Base-by-base conservation (phyloP, 352 stramenopile species). In the Peronosclerospora sorghi region DNA sequence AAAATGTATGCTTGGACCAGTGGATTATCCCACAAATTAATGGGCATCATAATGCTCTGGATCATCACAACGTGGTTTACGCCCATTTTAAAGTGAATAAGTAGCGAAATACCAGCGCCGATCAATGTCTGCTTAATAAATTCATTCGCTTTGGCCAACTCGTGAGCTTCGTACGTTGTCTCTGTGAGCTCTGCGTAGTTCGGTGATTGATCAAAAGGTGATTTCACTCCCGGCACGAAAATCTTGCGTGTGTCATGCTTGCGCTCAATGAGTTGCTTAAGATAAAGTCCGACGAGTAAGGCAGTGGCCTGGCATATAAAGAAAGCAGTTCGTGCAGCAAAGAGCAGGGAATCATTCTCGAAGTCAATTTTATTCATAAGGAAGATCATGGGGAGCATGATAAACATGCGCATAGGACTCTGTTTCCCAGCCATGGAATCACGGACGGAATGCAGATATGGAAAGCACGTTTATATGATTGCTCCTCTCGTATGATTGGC, bases 21-120 rank as follows among this genome's bases (percentile, higher is more conserved):
- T 20, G 62, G 39, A 43, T 90, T 90, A 54, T 90, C 77, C 56
- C 73, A 90, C 1, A 90, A 55, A 55, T 90, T 90, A 41, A 90
- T 65, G 37, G 77, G 77, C 43, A 73, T 78, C 77, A 90, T 90
- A 56, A 87, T 61, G 36, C 74, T 77, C 55, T 90, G 77, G 55
- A 90, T 90, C 49, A 90, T 55, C 37, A 90, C 72, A n/a, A 90
- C 77, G 46, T 90, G 77, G 63, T 90, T 90, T 21, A 90, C 74
- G 36, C 77, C 74, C 68, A 90, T 83, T 45, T 85, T 83, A 45
- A 90, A 69, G 61, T 90, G 77, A 50, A 90, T 83, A 35, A 90
- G 65, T 30, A 59, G 68, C 37, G 77, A 83, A 56, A 90, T 90
- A 38, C 35, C 66, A 15, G 74, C 74, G 48, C 75, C 75, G 36